Conservation (phyloP, 495 filamentous ascomycete genomes). For the Massariosphaeria phaeospora region DNA sequence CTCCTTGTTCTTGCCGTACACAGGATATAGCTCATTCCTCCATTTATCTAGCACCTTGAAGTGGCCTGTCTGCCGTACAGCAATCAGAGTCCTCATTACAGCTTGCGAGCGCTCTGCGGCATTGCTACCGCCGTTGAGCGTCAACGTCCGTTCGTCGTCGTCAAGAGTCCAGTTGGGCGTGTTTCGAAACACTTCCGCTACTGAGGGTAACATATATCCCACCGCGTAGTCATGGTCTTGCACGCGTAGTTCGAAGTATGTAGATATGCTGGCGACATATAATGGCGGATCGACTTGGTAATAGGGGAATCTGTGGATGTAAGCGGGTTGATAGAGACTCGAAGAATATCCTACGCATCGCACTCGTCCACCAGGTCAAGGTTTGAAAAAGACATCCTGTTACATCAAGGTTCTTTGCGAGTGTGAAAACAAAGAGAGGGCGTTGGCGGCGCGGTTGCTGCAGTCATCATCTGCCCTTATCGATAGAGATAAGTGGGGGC, state of each 20-base stretch:
- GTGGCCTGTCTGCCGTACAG: constrained; percentile 57
- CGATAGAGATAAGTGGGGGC: constrained; percentile 9
- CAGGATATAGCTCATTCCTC: constrained; percentile 82
- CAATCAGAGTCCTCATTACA: constrained; percentile 54
- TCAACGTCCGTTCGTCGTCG: constrained; percentile 39
- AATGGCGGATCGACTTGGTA: constrained; percentile 36
- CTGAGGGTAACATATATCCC: constrained; percentile 49
- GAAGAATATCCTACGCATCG: constrained; percentile 30
- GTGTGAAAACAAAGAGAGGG: too few relatives aligned
- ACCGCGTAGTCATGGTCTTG: constrained; percentile 38
- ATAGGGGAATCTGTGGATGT: constrained; percentile 37
- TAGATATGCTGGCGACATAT: constrained; percentile 37
- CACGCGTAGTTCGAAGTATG: constrained; percentile 40
- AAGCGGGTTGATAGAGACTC: not conserved
- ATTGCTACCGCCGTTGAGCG: constrained; percentile 31
- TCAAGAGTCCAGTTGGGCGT: constrained; percentile 37
- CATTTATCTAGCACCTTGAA: constrained; percentile 78
- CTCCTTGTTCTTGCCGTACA: constrained; percentile 62
- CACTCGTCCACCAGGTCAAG: constrained; percentile 43
- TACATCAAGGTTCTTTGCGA: not conserved
- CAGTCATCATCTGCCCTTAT: not conserved
- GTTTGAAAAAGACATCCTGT: constrained; percentile 30
- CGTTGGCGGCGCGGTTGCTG: not conserved
- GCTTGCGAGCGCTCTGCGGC: constrained; percentile 50
- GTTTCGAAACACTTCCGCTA: constrained; percentile 40